Evolutionary conservation across 345 rosid genomes (phyloP), one percentile per base, ranked within the genome.

Genomic region (Populus ilicifolia): DNA sequence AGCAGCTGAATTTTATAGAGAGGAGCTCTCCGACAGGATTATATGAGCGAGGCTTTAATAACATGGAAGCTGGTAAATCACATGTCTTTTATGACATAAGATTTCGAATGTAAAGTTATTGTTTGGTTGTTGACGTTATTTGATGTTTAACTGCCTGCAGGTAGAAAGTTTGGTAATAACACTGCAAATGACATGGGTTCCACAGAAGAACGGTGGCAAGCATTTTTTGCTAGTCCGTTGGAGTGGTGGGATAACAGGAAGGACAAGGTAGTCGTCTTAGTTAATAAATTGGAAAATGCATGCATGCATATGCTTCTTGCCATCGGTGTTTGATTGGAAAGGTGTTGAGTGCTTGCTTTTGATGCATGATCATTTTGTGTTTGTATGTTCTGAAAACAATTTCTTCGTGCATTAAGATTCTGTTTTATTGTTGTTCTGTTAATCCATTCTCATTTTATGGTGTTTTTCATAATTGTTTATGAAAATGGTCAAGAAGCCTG

Each of bases 181-280:
- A 17, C 80, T 68, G 79, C 64, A 69, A 85, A 74, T 74, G 82
- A 46, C 73, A 54, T 23, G 30, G 76, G 77, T 62, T 76, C 87
- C 56, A 61, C 67, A 17, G 81, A 80, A 80, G 91, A 90, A 80
- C 80, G 80, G 38, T 88, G 92, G 90, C 92, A 90, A 80, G 91
- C 89, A 6, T 89, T 89, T 80, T 90, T 90, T 5, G 90, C 89
- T 61, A 86, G 81, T 82, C 94, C 92, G 25, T 44, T 63, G 39
- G 88, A 90, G 25, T 90, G 94, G 92, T 90, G 92, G 90, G 94
- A 90, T 77, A 90, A 90, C 67, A 81, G 92, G 83, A 89, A 80
- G 68, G 85, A 76, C 84, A 90, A 90, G 94, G 94, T 90, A 83
- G 16, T 23, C 35, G 5, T 33, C 27, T 78, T 43, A 5, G 54